Percentiles rank a stretch among this genome's conserved stretches.
Conservation (phyloP, 345 rosid species). For the Noccaea caerulescens region DNA sequence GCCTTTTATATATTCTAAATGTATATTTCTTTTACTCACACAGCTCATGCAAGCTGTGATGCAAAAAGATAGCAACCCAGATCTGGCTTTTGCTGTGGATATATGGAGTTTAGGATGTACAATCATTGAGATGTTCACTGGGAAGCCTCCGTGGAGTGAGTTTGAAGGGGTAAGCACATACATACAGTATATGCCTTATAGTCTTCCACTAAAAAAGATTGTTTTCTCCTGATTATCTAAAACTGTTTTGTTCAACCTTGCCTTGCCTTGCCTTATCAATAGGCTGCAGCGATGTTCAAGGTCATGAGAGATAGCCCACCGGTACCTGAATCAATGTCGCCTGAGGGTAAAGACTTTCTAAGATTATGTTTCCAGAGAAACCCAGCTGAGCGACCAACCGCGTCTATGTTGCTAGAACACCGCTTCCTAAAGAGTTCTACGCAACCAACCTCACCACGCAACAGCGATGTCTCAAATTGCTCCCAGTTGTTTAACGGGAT, state of each 20-base stretch:
- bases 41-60: slow-evolving; percentile 95
- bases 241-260: slow-evolving; percentile 8
- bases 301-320: slow-evolving; percentile 84
- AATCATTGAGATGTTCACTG: slow-evolving; percentile 92
- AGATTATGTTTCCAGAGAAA: slow-evolving; percentile 76
- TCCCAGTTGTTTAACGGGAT: slow-evolving; percentile 46
- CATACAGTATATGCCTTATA: not conserved
- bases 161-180: slow-evolving; percentile 83
- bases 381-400: slow-evolving; percentile 87
- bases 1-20: slow-evolving; percentile 26
- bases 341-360: slow-evolving; percentile 89
- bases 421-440: slow-evolving; percentile 58
- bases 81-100: slow-evolving; percentile 90
- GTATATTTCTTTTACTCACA: slow-evolving; percentile 18
- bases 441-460: slow-evolving; percentile 43
- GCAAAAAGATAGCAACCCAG: slow-evolving; percentile 76
- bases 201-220: not conserved
- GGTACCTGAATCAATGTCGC: slow-evolving; percentile 76
- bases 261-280: slow-evolving; percentile 28
- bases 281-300: slow-evolving; percentile 99
- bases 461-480: slow-evolving; percentile 47
- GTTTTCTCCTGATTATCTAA: not conserved
- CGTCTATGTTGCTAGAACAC: slow-evolving; percentile 76
- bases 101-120: slow-evolving; percentile 99
- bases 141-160: slow-evolving; percentile 98